These are phyloP conservation scores for Trapa bicornis DNA, from an alignment of 345 rosid genomes.

Conservation along the genomic window DNA sequence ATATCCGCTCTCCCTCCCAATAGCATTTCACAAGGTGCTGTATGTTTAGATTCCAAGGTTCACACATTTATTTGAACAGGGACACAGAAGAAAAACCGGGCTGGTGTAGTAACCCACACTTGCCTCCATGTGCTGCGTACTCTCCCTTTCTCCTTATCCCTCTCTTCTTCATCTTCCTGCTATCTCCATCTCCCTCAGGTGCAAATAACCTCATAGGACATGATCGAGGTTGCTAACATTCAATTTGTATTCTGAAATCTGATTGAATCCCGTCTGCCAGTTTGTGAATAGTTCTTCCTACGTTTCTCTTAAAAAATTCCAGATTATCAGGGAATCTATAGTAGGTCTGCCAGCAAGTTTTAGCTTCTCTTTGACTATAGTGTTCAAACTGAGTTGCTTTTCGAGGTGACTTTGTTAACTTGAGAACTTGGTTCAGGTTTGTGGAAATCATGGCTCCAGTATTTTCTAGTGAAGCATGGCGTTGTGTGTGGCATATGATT, in stretches of 20 bases:
- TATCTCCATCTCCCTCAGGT: too few species aligned
- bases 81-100: slow-evolving; percentile 71
- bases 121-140: slow-evolving; percentile 98
- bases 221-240: too few species aligned
- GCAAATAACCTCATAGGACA: too few species aligned
- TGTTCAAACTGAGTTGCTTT: neutral
- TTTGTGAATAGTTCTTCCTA: neutral
- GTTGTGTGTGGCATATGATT: slow-evolving; percentile 94
- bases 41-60: neutral
- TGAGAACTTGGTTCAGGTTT: slow-evolving; percentile 39
- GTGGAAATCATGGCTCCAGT: slow-evolving; percentile 99
- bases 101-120: slow-evolving; percentile 74
- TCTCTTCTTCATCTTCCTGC: neutral
- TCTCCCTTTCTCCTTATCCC: slow-evolving; percentile 10
- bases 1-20: neutral
- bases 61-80: slow-evolving; percentile 29
- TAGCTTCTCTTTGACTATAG: neutral
- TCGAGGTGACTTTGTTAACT: neutral
- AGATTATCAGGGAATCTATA: neutral
- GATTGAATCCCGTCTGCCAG: too few species aligned
- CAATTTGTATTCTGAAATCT: too few species aligned
- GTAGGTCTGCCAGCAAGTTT: neutral
- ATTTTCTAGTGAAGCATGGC: slow-evolving; percentile 83
- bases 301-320: neutral
- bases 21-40: neutral